These are phyloP conservation scores for Fusarium citri DNA, from an alignment of 2,329 filamentous ascomycete species.

Conservation along the genomic window DNA sequence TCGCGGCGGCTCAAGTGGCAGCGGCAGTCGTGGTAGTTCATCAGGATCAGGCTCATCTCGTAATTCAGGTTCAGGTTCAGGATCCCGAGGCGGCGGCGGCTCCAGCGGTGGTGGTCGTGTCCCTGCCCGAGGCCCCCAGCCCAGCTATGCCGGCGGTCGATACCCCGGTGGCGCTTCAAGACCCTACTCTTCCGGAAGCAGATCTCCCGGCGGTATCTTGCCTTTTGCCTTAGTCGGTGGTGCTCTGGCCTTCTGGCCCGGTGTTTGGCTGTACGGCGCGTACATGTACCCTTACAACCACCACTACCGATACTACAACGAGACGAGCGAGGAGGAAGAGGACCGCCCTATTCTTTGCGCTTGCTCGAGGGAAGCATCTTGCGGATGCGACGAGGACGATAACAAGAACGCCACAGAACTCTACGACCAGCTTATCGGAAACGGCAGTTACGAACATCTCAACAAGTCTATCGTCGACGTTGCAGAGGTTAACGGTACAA, in stretches of 20 bases:
- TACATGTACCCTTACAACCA: constrained; percentile 65
- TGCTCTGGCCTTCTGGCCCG: constrained; percentile 70
- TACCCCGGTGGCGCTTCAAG: constrained; percentile 71
- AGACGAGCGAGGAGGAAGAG: constrained; percentile 56
- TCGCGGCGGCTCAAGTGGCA: constrained; percentile 15
- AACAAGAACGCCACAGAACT: constrained; percentile 70
- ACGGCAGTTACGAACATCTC: constrained; percentile 68
- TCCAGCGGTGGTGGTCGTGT: constrained; percentile 10
- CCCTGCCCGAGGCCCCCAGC: constrained; percentile 65
- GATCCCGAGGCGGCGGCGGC: constrained; percentile 10
- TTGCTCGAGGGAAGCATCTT: constrained; percentile 64
- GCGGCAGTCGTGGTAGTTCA: constrained; percentile 20
- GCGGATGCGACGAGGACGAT: constrained; percentile 70
- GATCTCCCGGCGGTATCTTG: constrained; percentile 63
- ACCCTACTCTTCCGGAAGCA: constrained; percentile 71
- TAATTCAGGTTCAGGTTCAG: constrained; percentile 24
- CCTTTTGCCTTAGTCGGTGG: constrained; percentile 64
- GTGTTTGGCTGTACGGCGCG: constrained; percentile 71
- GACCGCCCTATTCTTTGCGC: constrained; percentile 55
- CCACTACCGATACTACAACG: constrained; percentile 62
- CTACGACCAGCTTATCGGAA: constrained; percentile 71
- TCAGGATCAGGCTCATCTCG: constrained; percentile 37
- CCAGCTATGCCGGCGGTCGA: constrained; percentile 69
- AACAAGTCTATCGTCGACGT: constrained; percentile 73
- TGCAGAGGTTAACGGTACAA: constrained; percentile 68